Conservation (phyloP, 768 basidiomycete species). For the Phylloporus sp. region DNA sequence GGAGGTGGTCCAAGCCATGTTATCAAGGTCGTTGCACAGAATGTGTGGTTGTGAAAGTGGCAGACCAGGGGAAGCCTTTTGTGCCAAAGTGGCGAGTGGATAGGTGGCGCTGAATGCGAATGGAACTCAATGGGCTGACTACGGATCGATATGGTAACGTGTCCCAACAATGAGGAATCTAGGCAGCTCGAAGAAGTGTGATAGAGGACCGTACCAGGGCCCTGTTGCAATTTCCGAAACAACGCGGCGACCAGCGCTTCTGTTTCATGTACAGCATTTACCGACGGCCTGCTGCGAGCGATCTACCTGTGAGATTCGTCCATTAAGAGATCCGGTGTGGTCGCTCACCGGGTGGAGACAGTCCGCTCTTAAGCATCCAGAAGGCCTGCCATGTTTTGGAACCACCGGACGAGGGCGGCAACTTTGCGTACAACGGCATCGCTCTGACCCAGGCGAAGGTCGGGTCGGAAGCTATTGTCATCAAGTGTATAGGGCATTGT, state of each 20-base stretch:
- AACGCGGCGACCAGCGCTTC: constrained; percentile 22
- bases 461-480: constrained; percentile 62
- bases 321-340: constrained; percentile 7
- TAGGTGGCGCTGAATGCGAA: constrained; percentile 9
- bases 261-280: constrained; percentile 24
- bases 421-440: constrained; percentile 68
- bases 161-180: constrained; percentile 10
- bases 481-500: constrained; percentile 62
- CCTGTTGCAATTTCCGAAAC: constrained; percentile 23
- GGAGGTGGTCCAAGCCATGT: constrained; percentile 16
- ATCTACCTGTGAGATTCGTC: constrained; percentile 10
- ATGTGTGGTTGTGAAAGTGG: constrained; percentile 10
- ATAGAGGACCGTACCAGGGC: constrained; percentile 16
- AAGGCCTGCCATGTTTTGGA: constrained; percentile 68
- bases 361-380: constrained; percentile 11
- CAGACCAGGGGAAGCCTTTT: constrained; percentile 11
- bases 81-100: constrained; percentile 14
- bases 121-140: constrained; percentile 8
- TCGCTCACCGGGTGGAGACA: constrained; percentile 11
- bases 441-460: constrained; percentile 63
- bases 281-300: constrained; percentile 7
- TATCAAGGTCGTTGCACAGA: constrained; percentile 17
- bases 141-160: constrained; percentile 15
- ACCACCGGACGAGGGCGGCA: constrained; percentile 61
- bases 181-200: constrained; percentile 16